These are phyloP conservation scores for Aspergillus amoenus DNA, from an alignment of 2,329 filamentous ascomycete species.

Conservation along the genomic window DNA sequence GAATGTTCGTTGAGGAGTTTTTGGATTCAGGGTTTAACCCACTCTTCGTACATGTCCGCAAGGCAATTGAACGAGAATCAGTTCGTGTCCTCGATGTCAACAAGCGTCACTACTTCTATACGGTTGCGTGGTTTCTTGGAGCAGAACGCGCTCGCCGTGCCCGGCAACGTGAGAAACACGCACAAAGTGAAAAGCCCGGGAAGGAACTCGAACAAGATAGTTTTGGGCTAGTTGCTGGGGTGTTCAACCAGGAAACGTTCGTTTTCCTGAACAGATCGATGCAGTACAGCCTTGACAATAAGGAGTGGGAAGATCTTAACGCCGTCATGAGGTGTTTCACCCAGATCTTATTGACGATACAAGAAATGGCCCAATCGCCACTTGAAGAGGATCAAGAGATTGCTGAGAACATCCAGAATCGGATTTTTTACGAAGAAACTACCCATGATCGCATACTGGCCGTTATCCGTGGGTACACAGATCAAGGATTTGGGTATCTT, in stretches of 20 bases:
- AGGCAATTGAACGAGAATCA: slow-evolving; percentile 85
- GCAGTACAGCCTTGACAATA: slow-evolving; percentile 74
- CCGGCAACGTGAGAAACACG: slow-evolving; percentile 54
- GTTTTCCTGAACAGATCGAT: slow-evolving; percentile 82
- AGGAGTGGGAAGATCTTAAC: slow-evolving; percentile 82
- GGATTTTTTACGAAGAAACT: slow-evolving; percentile 97
- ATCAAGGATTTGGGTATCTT: slow-evolving; percentile 89
- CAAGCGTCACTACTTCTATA: slow-evolving; percentile 83
- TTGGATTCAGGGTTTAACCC: slow-evolving; percentile 95
- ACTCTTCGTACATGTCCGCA: slow-evolving; percentile 78
- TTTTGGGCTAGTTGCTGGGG: slow-evolving; percentile 83
- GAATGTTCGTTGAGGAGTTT: slow-evolving; percentile 86
- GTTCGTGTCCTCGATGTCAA: slow-evolving; percentile 77
- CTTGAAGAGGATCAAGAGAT: slow-evolving; percentile 96
- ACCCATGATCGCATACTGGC: slow-evolving; percentile 85
- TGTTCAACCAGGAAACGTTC: slow-evolving; percentile 93
- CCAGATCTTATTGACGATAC: slow-evolving; percentile 86
- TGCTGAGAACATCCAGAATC: slow-evolving; percentile 92
- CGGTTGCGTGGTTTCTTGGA: slow-evolving; percentile 88
- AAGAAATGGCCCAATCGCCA: slow-evolving; percentile 82
- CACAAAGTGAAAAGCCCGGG: slow-evolving; percentile 46
- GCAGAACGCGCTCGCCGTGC: slow-evolving; percentile 74
- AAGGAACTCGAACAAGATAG: slow-evolving; percentile 66
- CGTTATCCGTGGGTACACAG: slow-evolving; percentile 82
- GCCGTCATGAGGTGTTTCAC: slow-evolving; percentile 93